These are phyloP conservation scores for Haematococcus lacustris DNA, from an alignment of 139 green algal species.

Conservation along the genomic window DNA sequence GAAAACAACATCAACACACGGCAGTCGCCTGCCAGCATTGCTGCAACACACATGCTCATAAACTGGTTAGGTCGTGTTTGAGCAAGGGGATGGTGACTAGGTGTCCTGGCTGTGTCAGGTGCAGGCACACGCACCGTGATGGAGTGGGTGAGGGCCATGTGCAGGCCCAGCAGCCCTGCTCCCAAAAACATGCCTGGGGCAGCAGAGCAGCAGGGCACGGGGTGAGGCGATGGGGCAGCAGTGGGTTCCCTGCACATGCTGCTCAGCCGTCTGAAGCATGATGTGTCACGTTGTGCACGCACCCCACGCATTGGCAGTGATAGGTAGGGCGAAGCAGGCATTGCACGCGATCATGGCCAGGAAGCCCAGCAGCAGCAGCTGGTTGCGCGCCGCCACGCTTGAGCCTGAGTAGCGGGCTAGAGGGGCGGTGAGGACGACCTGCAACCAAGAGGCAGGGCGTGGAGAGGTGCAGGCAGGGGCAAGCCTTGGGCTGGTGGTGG, in stretches of 20 bases:
- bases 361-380: conserved; percentile 57
- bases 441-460: neutral
- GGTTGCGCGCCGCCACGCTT: conserved; percentile 49
- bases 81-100: no score
- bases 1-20: no score
- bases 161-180: conserved; percentile 52
- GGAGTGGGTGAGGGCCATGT: conserved; percentile 81
- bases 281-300: neutral
- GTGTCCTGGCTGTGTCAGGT: no score
- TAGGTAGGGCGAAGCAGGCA: conserved; percentile 34
- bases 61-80: no score
- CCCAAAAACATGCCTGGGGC: conserved; percentile 67
- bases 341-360: conserved; percentile 58
- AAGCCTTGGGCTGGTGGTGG: no score
- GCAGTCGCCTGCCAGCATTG: no score
- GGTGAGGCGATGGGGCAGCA: neutral
- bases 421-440: conserved; percentile 59
- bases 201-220: no score
- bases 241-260: no score
- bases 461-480: no score
- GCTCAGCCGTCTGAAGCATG: neutral
- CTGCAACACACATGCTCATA: no score
- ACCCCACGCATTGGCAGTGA: conserved; percentile 11
- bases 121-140: conserved; percentile 60
- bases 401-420: conserved; percentile 44